These are phyloP conservation scores for Cerrena zonata DNA, from an alignment of 1,284 basidiomycete species.

Conservation along the genomic window DNA sequence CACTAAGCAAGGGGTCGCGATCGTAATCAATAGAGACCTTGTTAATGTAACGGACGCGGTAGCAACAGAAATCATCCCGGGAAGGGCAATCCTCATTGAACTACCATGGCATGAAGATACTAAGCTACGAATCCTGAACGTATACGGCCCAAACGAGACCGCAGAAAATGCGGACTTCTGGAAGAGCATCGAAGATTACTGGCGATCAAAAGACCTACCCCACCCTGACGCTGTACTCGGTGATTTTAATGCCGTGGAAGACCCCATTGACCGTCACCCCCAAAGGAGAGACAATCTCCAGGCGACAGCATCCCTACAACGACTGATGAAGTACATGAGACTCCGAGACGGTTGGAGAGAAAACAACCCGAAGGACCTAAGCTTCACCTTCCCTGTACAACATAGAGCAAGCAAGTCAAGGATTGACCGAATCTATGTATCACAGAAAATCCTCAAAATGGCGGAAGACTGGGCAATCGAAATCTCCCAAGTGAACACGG, in stretches of 20 bases:
- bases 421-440: constrained; percentile 24
- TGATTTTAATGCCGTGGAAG: too few relatives aligned
- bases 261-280: constrained; percentile 32
- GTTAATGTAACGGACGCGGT: constrained; percentile 10
- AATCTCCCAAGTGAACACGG: not conserved
- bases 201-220: not conserved
- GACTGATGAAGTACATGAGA: constrained; percentile 17
- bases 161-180: constrained; percentile 19
- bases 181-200: constrained; percentile 9
- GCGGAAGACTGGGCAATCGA: not conserved
- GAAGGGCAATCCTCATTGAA: constrained; percentile 24
- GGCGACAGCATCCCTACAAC: constrained; percentile 11
- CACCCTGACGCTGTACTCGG: constrained; percentile 30
- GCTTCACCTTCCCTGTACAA: constrained; percentile 26
- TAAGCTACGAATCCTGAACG: constrained; percentile 11
- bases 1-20: constrained; percentile 24
- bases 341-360: constrained; percentile 34
- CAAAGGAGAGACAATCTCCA: constrained; percentile 15
- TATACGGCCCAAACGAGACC: constrained; percentile 22
- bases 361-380: constrained; percentile 19
- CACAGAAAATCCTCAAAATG: not conserved
- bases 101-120: constrained; percentile 9
- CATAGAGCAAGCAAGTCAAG: constrained; percentile 21
- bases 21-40: constrained; percentile 30
- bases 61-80: constrained; percentile 23